Evolutionary conservation across 169 alveolate species (phyloP).

Genomic region (Eimeria falciformis): DNA sequence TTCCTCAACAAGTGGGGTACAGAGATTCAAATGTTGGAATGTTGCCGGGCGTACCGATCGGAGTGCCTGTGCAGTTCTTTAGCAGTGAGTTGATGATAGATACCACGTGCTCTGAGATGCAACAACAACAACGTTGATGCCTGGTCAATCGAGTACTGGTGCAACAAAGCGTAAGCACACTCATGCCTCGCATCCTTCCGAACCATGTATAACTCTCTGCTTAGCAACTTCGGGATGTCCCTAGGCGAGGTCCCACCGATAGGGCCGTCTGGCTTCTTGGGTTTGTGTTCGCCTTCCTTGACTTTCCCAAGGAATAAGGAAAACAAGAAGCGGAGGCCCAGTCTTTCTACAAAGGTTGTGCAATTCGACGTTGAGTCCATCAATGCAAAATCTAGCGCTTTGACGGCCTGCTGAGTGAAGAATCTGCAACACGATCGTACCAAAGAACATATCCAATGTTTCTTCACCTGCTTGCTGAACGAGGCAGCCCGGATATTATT

Average conservation of each 20-base stretch:
- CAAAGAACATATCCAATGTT: too few species aligned
- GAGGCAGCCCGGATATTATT: too few species aligned
- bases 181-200: too few species aligned
- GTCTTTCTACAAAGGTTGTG: slow-evolving; percentile 79
- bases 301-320: slow-evolving; percentile 80
- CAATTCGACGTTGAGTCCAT: slow-evolving; percentile 83
- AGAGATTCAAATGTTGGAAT: not conserved
- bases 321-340: slow-evolving; percentile 81
- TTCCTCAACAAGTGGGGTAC: too few species aligned
- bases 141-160: too few species aligned
- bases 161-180: too few species aligned
- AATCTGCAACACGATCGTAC: slow-evolving; percentile 47
- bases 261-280: not conserved
- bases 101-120: slow-evolving; percentile 58
- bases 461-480: too few species aligned
- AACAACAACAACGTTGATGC: too few species aligned
- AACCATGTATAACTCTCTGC: too few species aligned
- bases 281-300: not conserved
- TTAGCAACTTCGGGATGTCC: too few species aligned
- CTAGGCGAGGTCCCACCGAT: not conserved
- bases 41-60: slow-evolving; percentile 4
- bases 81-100: slow-evolving; percentile 48
- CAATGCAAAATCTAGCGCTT: slow-evolving; percentile 83
- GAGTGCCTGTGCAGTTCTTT: slow-evolving; percentile 44
- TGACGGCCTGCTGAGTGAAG: slow-evolving; percentile 81